Percentiles rank a stretch among this genome's conserved stretches.
Conservation (phyloP, 495 filamentous ascomycete genomes). For the Aspergillus indologenus region DNA sequence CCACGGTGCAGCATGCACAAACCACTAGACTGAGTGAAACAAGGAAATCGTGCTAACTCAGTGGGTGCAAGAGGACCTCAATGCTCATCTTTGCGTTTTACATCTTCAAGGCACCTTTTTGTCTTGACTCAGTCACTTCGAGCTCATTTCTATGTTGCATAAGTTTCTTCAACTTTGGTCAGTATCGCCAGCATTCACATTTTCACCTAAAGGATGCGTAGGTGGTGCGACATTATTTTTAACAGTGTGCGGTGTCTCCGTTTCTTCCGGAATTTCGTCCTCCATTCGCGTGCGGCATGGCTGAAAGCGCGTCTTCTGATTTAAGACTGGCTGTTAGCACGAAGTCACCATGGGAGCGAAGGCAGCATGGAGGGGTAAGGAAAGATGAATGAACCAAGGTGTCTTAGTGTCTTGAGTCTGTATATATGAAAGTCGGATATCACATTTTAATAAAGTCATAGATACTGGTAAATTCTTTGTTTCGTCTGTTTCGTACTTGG, state of each 20-base stretch:
- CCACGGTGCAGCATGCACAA: background rate
- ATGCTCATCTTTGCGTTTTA: slow-evolving; percentile 12
- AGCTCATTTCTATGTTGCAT: slow-evolving; percentile 7
- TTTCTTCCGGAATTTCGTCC: background rate
- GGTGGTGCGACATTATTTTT: too few species aligned
- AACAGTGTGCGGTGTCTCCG: too few species aligned
- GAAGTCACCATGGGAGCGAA: background rate
- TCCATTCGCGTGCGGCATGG: background rate
- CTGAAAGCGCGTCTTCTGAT: too few species aligned
- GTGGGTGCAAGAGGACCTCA: slow-evolving; percentile 32
- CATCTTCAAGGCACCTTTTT: background rate
- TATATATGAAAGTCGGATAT: slow-evolving; percentile 18
- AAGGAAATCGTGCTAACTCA: slow-evolving; percentile 17
- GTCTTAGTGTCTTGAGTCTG: slow-evolving; percentile 13
- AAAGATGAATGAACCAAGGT: background rate
- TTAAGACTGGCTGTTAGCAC: background rate
- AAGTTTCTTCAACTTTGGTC: background rate
- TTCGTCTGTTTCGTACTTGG: background rate
- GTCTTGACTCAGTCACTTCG: slow-evolving; percentile 8
- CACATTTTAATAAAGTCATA: slow-evolving; percentile 21
- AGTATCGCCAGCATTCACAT: background rate
- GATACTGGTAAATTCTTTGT: slow-evolving; percentile 15
- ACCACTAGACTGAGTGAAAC: background rate
- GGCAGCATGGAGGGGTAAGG: background rate
- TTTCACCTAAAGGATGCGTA: background rate